Evolutionary conservation across 768 basidiomycete genomes (phyloP), one percentile per base, ranked within the genome.

Genomic region (Asterophora parasitica): DNA sequence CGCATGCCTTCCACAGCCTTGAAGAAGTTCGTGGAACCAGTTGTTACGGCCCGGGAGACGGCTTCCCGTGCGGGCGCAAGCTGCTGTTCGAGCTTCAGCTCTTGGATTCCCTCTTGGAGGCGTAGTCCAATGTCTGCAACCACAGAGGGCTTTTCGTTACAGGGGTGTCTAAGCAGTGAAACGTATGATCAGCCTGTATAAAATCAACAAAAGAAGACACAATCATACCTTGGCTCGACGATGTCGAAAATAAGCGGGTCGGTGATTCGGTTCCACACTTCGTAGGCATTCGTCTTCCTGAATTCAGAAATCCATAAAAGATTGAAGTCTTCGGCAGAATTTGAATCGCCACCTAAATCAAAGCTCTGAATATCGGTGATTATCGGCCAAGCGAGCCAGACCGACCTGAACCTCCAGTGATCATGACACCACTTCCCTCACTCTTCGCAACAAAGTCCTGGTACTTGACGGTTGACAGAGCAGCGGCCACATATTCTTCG

Each of bases 211-310:
- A 23, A n/a, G 37, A 9, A 4, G n/a, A 15, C 31, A 45, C 28
- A 39, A 42, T 61, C 71, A 20, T 51, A 92, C 92, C 89, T 75
- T 30, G 95, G 89, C 63, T 99, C 96, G 45, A 95, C 79, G 40
- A 98, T 89, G 61, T 99, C 96, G 61, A 99, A 99, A 9, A 98
- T 68, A 52, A 92, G 72, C 1, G 92, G 87, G 65, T 99, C 96
- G 1, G 96, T 98, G 33, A 83, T 79, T 37, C 79, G 72, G 42
- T 97, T 82, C 96, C 96, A 99, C 3, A 91, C 80, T 45, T 87
- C 82, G 63, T 83, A 94, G 0, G 93, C 92, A 55, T 85, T 81
- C 20, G 95, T 94, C 55, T 75, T 77, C 65, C 81, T 88, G 68
- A 98, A 96, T 57, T 92, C 91, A 1, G 81, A 70, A 19, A 97